Evolutionary conservation across 106 monocot genomes (phyloP).

Genomic region (Chionographis japonica): DNA sequence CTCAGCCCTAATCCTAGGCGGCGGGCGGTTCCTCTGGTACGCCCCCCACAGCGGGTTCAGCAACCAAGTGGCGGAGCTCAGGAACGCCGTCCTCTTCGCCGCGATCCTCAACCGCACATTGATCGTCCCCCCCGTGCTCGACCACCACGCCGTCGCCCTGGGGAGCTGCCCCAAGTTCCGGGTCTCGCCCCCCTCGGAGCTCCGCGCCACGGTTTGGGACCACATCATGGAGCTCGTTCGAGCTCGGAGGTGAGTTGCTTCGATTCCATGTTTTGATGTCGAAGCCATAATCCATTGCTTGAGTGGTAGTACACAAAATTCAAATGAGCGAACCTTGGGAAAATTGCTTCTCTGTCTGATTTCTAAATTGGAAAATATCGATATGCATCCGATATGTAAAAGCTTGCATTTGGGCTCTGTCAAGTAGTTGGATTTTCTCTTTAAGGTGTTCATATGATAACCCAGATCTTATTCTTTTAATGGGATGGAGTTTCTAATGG

Average conservation of each 20-base stretch:
- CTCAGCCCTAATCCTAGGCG: not conserved
- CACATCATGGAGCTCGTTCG: constrained; percentile 53
- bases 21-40: constrained; percentile 68
- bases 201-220: constrained; percentile 72
- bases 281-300: not conserved
- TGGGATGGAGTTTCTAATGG: no score
- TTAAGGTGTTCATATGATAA: no score
- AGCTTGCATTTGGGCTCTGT: no score
- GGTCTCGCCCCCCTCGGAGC: constrained; percentile 44
- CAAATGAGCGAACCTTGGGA: no score
- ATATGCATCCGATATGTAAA: no score
- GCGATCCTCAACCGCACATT: constrained; percentile 90
- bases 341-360: no score
- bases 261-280: not conserved
- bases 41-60: constrained; percentile 99
- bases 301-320: no score
- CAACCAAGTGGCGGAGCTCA: constrained; percentile 88
- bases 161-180: constrained; percentile 98
- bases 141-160: constrained; percentile 89
- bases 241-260: constrained; percentile 52
- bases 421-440: no score
- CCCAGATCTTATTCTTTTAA: no score
- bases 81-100: constrained; percentile 60
- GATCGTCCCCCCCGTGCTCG: constrained; percentile 82
- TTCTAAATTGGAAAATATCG: no score